Evolutionary conservation across 805 yeast genomes (phyloP).

Genomic region (Schwanniomyces vanrijiae): DNA sequence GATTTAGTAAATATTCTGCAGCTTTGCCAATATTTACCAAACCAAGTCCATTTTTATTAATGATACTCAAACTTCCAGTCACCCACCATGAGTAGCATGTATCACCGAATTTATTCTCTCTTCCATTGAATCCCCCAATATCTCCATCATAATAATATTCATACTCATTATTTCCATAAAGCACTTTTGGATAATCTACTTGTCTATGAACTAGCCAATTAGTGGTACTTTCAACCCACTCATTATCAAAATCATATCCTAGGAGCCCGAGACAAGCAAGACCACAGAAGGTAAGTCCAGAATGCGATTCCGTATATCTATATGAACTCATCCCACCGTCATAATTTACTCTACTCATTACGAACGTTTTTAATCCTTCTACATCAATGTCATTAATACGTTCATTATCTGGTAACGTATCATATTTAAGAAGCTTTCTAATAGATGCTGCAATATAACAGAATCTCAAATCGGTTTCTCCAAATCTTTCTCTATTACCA

Average conservation of each 20-base stretch:
- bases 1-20: conserved; percentile 44
- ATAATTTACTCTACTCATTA: conserved; percentile 27
- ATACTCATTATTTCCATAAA: conserved; percentile 24
- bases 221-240: conserved; percentile 34
- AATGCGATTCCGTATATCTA: conserved; percentile 66
- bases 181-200: conserved; percentile 33
- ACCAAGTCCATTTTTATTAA: conserved; percentile 23
- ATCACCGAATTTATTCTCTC: conserved; percentile 81
- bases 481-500: conserved; percentile 32
- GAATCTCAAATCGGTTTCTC: conserved; percentile 72
- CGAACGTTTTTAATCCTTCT: conserved; percentile 34
- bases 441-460: conserved; percentile 73
- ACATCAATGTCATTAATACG: conserved; percentile 42
- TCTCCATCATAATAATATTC: conserved; percentile 41
- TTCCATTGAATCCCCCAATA: conserved; percentile 81
- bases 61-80: conserved; percentile 52
- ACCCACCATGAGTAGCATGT: conserved; percentile 91
- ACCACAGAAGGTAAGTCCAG: conserved; percentile 87
- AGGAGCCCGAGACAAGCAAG: conserved; percentile 55
- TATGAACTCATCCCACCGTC: conserved; percentile 74
- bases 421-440: conserved; percentile 48
- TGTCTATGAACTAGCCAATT: conserved; percentile 70
- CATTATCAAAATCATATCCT: conserved; percentile 19
- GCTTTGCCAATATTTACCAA: conserved; percentile 39
- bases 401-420: conserved; percentile 23